Conservation (phyloP, 108 stramenopile species). For the Fistulifera pelliculosa region DNA sequence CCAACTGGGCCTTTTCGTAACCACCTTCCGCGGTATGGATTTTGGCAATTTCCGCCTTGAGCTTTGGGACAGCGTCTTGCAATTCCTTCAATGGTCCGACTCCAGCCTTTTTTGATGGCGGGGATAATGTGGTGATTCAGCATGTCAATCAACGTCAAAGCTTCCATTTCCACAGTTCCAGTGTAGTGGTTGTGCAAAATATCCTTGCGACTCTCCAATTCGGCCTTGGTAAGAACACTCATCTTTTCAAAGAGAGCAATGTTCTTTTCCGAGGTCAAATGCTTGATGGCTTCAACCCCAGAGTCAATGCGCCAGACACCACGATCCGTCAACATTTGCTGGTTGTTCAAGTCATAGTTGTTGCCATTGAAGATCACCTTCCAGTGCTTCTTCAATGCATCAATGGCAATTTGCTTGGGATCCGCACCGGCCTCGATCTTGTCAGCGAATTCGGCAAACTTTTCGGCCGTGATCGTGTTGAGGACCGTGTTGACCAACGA, state of each 20-base stretch:
- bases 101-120: slow-evolving; percentile 64
- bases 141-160: slow-evolving; percentile 85
- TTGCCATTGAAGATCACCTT: slow-evolving; percentile 93
- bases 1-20: slow-evolving; percentile 65
- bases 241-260: slow-evolving; percentile 83
- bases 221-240: slow-evolving; percentile 74
- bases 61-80: slow-evolving; percentile 45
- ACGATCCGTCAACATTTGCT: slow-evolving; percentile 76
- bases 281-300: slow-evolving; percentile 86
- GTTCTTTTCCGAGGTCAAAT: slow-evolving; percentile 77
- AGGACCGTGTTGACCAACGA: slow-evolving; percentile 92
- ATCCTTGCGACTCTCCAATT: slow-evolving; percentile 79
- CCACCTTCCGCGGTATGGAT: slow-evolving; percentile 49
- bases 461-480: slow-evolving; percentile 87
- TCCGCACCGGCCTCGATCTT: slow-evolving; percentile 76
- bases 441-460: slow-evolving; percentile 85
- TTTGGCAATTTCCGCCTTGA: slow-evolving; percentile 53
- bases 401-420: slow-evolving; percentile 60
- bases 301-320: slow-evolving; percentile 92
- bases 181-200: slow-evolving; percentile 90
- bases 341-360: slow-evolving; percentile 77
- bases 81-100: slow-evolving; percentile 63
- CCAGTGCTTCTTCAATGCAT: slow-evolving; percentile 79
- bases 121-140: slow-evolving; percentile 92
- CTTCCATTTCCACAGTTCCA: slow-evolving; percentile 91